phyloP scores from a whole-genome alignment of 768 basidiomycete genomes.

The Leccinum barrowsii region DNA sequence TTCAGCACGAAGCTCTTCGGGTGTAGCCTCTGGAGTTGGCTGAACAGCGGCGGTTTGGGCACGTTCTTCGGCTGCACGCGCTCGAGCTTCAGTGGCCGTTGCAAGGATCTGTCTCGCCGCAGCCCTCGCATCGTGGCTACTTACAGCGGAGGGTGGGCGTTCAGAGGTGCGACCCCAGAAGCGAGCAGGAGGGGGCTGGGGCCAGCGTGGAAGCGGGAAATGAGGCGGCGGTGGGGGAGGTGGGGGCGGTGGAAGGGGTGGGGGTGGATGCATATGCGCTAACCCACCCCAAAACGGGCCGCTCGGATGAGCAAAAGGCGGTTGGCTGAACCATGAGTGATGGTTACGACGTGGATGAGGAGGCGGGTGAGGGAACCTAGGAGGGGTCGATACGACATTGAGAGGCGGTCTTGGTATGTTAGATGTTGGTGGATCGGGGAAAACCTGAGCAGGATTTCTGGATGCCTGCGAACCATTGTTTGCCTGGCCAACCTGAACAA shows the following conservation, averaged over 20 bases:
- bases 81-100: conserved; percentile 15
- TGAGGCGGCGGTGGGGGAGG: conserved; percentile 10
- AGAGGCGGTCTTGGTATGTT: conserved; percentile 7
- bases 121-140: conserved; percentile 8
- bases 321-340: conserved; percentile 24
- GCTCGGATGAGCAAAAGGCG: conserved; percentile 4
- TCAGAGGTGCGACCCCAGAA: conserved; percentile 15
- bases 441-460: background rate
- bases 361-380: conserved; percentile 16
- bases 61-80: conserved; percentile 4
- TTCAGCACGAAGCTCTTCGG: conserved; percentile 33
- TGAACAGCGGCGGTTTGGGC: background rate
- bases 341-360: conserved; percentile 18
- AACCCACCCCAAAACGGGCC: conserved; percentile 18
- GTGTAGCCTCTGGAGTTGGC: conserved; percentile 1
- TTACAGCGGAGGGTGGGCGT: background rate
- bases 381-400: conserved; percentile 11
- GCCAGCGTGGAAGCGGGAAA: conserved; percentile 19
- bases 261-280: conserved; percentile 15
- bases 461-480: conserved; percentile 2
- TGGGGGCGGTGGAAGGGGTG: conserved; percentile 19
- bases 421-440: background rate
- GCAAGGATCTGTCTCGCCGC: conserved; percentile 16
- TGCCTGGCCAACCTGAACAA: conserved; percentile 21
- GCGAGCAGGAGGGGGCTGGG: conserved; percentile 22